Conservation (phyloP, 2,329 filamentous ascomycete species). For the Epichloe elymi region DNA sequence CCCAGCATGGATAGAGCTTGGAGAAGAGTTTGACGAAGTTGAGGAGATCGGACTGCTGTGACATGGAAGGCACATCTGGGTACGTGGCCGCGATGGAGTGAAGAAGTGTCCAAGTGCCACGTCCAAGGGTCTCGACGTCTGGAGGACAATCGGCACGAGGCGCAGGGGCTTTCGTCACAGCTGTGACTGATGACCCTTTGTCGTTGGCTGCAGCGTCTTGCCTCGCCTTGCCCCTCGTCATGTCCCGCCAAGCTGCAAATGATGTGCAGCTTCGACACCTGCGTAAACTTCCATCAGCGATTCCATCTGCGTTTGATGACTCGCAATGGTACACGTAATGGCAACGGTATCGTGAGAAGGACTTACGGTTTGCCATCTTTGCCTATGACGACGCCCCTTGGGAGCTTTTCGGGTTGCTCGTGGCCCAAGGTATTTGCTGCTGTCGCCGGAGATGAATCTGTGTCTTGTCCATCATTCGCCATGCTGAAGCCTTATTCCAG, state of each 20-base stretch:
- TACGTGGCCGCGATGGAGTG: conserved; percentile 86
- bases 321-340: neutral
- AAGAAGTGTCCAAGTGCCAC: conserved; percentile 83
- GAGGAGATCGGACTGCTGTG: conserved; percentile 62
- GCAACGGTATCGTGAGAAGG: neutral
- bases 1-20: conserved; percentile 88
- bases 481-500: conserved; percentile 14
- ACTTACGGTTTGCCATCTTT: conserved; percentile 77
- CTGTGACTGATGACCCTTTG: conserved; percentile 10
- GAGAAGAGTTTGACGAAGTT: conserved; percentile 72
- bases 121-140: conserved; percentile 77
- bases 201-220: conserved; percentile 6
- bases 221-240: conserved; percentile 16
- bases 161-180: conserved; percentile 22
- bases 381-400: conserved; percentile 62
- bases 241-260: conserved; percentile 16
- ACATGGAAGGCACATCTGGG: conserved; percentile 51
- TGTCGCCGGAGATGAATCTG: conserved; percentile 11
- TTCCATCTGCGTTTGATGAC: neutral
- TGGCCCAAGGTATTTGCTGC: conserved; percentile 9
- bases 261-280: conserved; percentile 23
- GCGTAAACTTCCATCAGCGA: neutral
- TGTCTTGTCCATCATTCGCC: conserved; percentile 24
- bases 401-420: conserved; percentile 38
- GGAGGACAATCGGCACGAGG: conserved; percentile 64